These are phyloP conservation scores for Podaxis carcinomalis DNA, from an alignment of 768 basidiomycete species.

Conservation along the genomic window DNA sequence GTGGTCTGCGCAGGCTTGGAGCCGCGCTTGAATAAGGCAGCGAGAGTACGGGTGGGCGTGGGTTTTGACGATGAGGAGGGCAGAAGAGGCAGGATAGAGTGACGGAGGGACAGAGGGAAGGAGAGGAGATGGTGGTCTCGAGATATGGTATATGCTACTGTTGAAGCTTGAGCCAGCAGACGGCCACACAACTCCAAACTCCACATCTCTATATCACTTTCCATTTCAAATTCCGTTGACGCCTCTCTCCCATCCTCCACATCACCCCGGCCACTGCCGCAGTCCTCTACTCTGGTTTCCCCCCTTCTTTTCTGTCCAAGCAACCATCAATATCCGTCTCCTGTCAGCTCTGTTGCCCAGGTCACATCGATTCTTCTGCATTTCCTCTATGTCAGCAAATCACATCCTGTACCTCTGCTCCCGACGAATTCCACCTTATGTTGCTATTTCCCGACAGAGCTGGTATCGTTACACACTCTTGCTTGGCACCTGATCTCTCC, in stretches of 20 bases:
- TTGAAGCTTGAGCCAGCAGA: not conserved
- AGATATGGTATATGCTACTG: not conserved
- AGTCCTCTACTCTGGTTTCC: too few relatives aligned
- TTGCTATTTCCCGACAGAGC: not conserved
- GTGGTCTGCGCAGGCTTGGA: not conserved
- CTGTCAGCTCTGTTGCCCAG: too few relatives aligned
- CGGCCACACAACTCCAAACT: constrained; percentile 5
- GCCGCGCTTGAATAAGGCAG: constrained; percentile 2
- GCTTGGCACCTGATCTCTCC: not conserved
- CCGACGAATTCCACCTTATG: not conserved
- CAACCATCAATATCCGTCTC: not conserved
- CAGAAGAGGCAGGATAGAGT: constrained; percentile 4
- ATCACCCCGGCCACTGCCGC: not conserved
- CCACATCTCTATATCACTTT: not conserved
- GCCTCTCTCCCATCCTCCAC: not conserved
- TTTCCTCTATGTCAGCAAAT: too few relatives aligned
- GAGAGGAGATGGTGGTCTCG: not conserved
- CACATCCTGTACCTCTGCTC: too few relatives aligned
- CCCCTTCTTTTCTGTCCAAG: not conserved
- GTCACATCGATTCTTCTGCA: too few relatives aligned
- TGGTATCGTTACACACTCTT: not conserved
- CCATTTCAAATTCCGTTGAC: not conserved
- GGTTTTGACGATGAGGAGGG: not conserved
- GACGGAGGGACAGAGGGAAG: not conserved
- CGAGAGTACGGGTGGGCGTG: constrained; percentile 2